Percentiles rank a stretch among this genome's conserved stretches.
These are phyloP conservation scores for Balakata baccata DNA, from an alignment of 345 rosid genomes.

Conservation along the genomic window DNA sequence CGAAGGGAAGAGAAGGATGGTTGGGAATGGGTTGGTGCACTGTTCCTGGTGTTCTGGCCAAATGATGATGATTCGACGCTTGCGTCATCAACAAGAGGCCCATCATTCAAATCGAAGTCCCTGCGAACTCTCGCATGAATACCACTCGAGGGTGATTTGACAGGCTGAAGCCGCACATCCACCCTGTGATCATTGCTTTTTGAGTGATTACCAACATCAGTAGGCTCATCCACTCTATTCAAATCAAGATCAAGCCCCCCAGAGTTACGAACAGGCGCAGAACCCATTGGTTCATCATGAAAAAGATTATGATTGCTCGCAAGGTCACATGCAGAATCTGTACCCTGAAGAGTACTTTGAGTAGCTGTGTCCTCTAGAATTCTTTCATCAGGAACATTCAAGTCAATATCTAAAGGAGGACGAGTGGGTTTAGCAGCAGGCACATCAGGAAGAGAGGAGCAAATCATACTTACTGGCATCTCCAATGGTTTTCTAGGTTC, in stretches of 20 bases:
- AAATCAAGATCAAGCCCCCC: slow-evolving; percentile 86
- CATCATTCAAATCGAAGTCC: slow-evolving; percentile 89
- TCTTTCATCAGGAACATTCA: slow-evolving; percentile 84
- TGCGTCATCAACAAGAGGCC: slow-evolving; percentile 59
- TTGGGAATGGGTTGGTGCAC: slow-evolving; percentile 38
- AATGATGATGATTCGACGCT: slow-evolving; percentile 46
- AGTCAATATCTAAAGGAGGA: slow-evolving; percentile 64
- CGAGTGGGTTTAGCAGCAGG: slow-evolving; percentile 45
- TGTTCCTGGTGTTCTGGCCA: slow-evolving; percentile 44
- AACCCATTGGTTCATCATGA: slow-evolving; percentile 30
- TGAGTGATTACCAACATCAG: slow-evolving; percentile 41
- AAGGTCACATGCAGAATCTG: slow-evolving; percentile 29
- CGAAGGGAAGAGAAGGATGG: slow-evolving; percentile 49
- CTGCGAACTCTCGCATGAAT: slow-evolving; percentile 37
- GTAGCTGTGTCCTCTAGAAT: slow-evolving; percentile 64
- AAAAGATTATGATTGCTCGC: slow-evolving; percentile 29
- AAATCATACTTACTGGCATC: slow-evolving; percentile 32
- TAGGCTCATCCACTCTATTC: slow-evolving; percentile 62
- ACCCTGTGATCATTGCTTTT: slow-evolving; percentile 37
- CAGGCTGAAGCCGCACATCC: slow-evolving; percentile 38
- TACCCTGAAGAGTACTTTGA: slow-evolving; percentile 34
- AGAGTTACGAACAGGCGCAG: slow-evolving; percentile 36
- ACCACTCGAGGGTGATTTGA: slow-evolving; percentile 34
- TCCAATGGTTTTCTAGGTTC: slow-evolving; percentile 69
- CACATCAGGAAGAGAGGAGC: slow-evolving; percentile 34